Conservation (phyloP, 805 yeast species). For the Starmerella cellae region DNA sequence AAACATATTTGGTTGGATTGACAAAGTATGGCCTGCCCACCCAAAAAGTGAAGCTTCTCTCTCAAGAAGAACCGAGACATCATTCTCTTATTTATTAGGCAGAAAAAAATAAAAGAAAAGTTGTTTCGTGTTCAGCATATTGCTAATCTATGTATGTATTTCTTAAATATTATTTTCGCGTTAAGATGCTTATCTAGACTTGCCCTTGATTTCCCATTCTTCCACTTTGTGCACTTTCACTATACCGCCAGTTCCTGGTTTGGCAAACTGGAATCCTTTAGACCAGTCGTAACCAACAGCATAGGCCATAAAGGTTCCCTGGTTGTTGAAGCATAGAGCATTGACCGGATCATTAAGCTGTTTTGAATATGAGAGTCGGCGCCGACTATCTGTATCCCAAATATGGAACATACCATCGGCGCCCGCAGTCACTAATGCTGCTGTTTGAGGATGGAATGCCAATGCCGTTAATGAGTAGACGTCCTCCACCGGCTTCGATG, state of each 20-base stretch:
- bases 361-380: slow-evolving; percentile 66
- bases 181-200: not conserved
- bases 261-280: slow-evolving; percentile 60
- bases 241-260: slow-evolving; percentile 58
- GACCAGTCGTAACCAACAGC: slow-evolving; percentile 94
- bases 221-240: slow-evolving; percentile 73
- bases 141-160: no score
- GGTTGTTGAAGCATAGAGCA: slow-evolving; percentile 65
- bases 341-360: slow-evolving; percentile 47
- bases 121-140: no score
- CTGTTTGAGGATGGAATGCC: slow-evolving; percentile 75
- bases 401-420: slow-evolving; percentile 85
- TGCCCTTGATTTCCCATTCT: slow-evolving; percentile 65
- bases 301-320: slow-evolving; percentile 76
- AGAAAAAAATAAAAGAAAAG: no score
- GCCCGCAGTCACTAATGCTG: slow-evolving; percentile 89
- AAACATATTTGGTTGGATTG: no score
- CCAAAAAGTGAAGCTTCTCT: no score
- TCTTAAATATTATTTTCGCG: no score
- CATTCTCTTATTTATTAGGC: no score
- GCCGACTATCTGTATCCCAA: slow-evolving; percentile 92
- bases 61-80: no score
- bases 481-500: slow-evolving; percentile 43
- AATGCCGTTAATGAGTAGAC: slow-evolving; percentile 73
- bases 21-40: no score